Conservation (phyloP, 257 asterid species). For the Datura wrightii region DNA sequence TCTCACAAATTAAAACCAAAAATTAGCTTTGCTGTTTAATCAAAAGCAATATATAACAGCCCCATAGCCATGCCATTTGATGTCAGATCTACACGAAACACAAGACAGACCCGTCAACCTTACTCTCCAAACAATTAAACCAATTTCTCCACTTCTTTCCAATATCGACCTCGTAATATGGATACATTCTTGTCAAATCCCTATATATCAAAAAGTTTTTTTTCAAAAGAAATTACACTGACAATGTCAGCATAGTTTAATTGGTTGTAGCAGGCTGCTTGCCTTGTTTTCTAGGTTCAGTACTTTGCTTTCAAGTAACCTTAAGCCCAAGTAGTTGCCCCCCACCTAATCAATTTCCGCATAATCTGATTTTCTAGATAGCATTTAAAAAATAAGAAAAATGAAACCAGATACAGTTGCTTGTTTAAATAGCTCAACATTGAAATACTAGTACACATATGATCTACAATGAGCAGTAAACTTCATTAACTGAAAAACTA, state of each 20-base stretch:
- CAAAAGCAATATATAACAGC: not conserved
- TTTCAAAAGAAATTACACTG: not conserved
- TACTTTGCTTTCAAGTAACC: not conserved
- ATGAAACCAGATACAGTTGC: not conserved
- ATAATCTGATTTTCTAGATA: not conserved
- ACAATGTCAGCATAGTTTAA: not conserved
- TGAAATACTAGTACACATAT: not conserved
- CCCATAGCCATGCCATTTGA: not conserved
- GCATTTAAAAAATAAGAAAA: not conserved
- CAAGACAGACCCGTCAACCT: not conserved
- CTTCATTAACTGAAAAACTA: not conserved
- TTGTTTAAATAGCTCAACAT: not conserved
- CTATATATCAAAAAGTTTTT: not conserved
- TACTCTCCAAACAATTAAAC: not conserved
- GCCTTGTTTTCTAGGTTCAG: not conserved
- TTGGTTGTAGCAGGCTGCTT: not conserved
- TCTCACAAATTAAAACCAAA: not conserved
- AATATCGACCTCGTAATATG: not conserved
- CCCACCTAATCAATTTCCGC: not conserved
- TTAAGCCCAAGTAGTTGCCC: not conserved
- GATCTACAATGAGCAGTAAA: not conserved
- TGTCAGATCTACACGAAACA: not conserved
- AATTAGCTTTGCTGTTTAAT: not conserved
- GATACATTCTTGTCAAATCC: not conserved
- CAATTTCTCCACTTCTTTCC: not conserved